Evolutionary conservation across 2,329 filamentous ascomycete genomes (phyloP).

Genomic region (Aspergillus texensis): DNA sequence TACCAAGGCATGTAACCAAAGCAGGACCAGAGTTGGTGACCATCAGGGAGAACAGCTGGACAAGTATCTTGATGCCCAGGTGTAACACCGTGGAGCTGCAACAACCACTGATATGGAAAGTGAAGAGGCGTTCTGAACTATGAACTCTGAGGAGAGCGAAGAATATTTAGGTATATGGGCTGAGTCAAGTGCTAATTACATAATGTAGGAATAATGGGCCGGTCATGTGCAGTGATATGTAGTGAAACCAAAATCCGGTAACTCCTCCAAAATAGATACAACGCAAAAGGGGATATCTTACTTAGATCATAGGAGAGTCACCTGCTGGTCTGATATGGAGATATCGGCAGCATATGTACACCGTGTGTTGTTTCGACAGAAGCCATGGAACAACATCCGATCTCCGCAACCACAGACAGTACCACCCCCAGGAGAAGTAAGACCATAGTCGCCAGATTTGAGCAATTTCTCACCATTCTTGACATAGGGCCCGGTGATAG

Average conservation of each 20-base stretch:
- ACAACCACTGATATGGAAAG: not conserved
- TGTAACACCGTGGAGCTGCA: not conserved
- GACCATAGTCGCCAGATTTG: conserved; percentile 33
- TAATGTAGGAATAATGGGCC: not conserved
- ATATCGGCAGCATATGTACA: conserved; percentile 37
- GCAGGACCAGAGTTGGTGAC: not conserved
- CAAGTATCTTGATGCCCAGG: not conserved
- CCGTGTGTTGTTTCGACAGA: conserved; percentile 27
- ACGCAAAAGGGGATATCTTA: not conserved
- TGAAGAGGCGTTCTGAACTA: not conserved
- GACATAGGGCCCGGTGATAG: conserved; percentile 41
- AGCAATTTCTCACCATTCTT: conserved; percentile 39
- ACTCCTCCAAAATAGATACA: not conserved
- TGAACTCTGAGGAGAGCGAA: not conserved
- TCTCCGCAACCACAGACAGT: conserved; percentile 36
- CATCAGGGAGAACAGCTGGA: not conserved
- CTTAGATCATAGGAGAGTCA: conserved; percentile 11
- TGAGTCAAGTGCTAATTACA: not conserved
- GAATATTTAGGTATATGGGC: not conserved
- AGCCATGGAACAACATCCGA: conserved; percentile 37
- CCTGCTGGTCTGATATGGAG: conserved; percentile 21
- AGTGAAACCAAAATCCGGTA: not conserved
- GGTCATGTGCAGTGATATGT: not conserved
- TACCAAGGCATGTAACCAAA: not conserved
- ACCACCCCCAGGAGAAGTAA: conserved; percentile 36